Evolutionary conservation across 306 rosid species (phyloP).

Genomic region (Morella rubra): DNA sequence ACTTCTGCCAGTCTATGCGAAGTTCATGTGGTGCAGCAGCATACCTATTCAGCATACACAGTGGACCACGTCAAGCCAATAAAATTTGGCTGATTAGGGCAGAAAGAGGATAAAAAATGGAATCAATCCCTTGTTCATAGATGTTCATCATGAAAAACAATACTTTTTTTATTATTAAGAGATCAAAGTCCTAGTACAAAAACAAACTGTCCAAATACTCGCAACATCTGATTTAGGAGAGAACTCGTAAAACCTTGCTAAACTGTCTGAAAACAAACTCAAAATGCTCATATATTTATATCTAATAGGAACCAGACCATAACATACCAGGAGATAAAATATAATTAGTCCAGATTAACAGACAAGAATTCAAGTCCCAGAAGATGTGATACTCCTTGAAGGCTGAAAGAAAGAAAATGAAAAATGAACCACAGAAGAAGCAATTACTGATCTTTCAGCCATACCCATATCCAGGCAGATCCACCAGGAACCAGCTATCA

Average conservation of each 20-base stretch:
- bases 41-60: constrained; percentile 53
- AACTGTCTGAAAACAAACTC: not conserved
- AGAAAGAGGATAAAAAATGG: not conserved
- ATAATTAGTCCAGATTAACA: constrained; percentile 15
- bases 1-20: constrained; percentile 81
- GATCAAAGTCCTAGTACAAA: not conserved
- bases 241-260: not conserved
- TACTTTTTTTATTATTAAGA: not conserved
- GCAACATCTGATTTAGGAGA: not conserved
- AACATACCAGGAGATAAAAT: not conserved
- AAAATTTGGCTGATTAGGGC: not conserved
- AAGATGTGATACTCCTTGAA: not conserved
- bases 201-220: not conserved
- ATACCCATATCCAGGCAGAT: constrained; percentile 99
- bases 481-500: constrained; percentile 90
- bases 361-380: constrained; percentile 9
- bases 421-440: not conserved
- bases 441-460: constrained; percentile 22
- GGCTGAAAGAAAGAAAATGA: not conserved
- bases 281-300: not conserved
- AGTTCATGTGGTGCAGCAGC: constrained; percentile 95
- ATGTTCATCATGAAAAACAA: not conserved
- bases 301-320: not conserved
- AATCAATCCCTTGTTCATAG: constrained; percentile 17
- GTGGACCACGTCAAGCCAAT: not conserved